Evolutionary conservation across 2,329 filamentous ascomycete species (phyloP).

Genomic region (Aspergillus tubingensis): DNA sequence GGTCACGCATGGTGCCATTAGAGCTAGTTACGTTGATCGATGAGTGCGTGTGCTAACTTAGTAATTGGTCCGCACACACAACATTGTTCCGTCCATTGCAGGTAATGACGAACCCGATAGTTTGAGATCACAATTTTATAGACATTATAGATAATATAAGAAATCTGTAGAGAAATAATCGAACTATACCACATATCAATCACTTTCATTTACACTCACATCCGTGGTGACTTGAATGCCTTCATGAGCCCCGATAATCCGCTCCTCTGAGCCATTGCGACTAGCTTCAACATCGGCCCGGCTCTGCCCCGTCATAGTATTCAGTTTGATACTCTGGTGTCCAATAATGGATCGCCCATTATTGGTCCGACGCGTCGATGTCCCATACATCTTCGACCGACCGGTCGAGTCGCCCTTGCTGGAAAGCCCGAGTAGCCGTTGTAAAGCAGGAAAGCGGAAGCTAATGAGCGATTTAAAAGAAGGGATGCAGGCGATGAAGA

Average conservation of each 20-base stretch:
- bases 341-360: not conserved
- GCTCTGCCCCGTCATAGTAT: not conserved
- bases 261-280: not conserved
- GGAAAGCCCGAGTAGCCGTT: slow-evolving; percentile 4
- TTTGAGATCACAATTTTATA: too few species aligned
- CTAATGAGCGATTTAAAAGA: slow-evolving; percentile 10
- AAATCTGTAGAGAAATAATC: not conserved
- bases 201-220: slow-evolving; percentile 2
- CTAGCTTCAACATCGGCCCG: slow-evolving; percentile 2
- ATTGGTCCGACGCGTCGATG: not conserved
- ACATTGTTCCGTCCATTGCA: too few species aligned
- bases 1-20: too few species aligned
- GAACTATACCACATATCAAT: not conserved
- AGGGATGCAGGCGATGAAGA: slow-evolving; percentile 21
- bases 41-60: too few species aligned
- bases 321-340: slow-evolving; percentile 1
- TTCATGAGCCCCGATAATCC: not conserved
- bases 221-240: slow-evolving; percentile 5
- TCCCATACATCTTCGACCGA: slow-evolving; percentile 1
- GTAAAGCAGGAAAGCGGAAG: slow-evolving; percentile 3
- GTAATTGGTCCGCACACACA: too few species aligned
- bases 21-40: too few species aligned
- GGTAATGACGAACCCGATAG: too few species aligned
- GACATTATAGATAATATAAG: too few species aligned
- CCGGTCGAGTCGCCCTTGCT: slow-evolving; percentile 5